These are phyloP conservation scores for Sugiyamaella mastotermitis DNA, from an alignment of 805 yeast species.

Conservation along the genomic window DNA sequence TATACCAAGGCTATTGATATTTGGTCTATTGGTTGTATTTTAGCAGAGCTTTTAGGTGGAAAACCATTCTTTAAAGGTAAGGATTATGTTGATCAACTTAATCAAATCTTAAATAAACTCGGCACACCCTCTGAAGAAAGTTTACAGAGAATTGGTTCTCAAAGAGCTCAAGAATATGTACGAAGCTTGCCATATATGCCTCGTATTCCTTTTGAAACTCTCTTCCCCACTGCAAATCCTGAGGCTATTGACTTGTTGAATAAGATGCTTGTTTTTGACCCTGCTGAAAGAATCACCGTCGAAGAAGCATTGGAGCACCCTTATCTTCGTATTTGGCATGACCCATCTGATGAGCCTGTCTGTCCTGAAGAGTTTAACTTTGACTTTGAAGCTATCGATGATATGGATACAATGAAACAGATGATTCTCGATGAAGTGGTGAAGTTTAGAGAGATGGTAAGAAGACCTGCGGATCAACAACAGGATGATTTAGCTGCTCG, in stretches of 20 bases:
- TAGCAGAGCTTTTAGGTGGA: constrained; percentile 90
- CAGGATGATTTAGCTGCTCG: neutral
- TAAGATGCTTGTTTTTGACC: constrained; percentile 81
- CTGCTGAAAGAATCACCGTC: constrained; percentile 75
- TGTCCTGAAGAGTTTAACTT: constrained; percentile 81
- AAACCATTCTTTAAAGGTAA: constrained; percentile 90
- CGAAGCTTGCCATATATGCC: constrained; percentile 79
- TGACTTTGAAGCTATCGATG: constrained; percentile 78
- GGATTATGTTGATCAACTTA: constrained; percentile 92
- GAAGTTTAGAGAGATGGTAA: constrained; percentile 70
- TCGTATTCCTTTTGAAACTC: constrained; percentile 58
- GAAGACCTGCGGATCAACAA: constrained; percentile 44
- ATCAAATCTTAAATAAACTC: constrained; percentile 74
- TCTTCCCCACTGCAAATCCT: constrained; percentile 85
- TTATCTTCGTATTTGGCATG: constrained; percentile 84
- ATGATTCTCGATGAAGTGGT: constrained; percentile 78
- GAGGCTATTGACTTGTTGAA: constrained; percentile 76
- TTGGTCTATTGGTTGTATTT: constrained; percentile 97
- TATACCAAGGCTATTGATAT: constrained; percentile 95
- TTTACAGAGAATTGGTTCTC: constrained; percentile 55
- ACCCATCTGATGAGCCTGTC: constrained; percentile 77
- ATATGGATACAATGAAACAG: constrained; percentile 63
- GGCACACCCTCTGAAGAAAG: constrained; percentile 82
- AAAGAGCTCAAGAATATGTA: constrained; percentile 87
- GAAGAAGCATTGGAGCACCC: constrained; percentile 88